These are phyloP conservation scores for Phenoliferia sp. DNA, from an alignment of 1,284 basidiomycete genomes.

Conservation along the genomic window DNA sequence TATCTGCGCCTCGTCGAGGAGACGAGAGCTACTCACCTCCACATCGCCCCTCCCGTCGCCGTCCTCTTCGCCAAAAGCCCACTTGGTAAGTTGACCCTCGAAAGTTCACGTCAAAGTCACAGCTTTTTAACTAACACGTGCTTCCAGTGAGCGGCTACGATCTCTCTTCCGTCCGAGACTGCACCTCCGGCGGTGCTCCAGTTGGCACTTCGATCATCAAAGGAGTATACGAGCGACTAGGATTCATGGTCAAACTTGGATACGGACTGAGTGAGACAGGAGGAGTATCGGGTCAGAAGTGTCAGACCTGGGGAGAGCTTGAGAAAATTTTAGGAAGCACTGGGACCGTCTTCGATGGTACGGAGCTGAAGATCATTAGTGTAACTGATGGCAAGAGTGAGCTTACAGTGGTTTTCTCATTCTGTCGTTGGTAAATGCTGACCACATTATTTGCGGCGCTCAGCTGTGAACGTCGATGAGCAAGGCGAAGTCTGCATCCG, in stretches of 20 bases:
- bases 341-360: conserved; percentile 33
- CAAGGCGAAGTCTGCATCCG: conserved; percentile 38
- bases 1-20: conserved; percentile 41
- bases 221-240: conserved; percentile 41
- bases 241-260: conserved; percentile 41
- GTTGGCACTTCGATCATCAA: conserved; percentile 41
- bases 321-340: conserved; percentile 33
- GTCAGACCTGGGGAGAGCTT: conserved; percentile 34
- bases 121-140: background rate
- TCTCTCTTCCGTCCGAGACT: conserved; percentile 40
- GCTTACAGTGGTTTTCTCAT: background rate
- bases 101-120: background rate
- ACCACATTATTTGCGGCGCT: background rate
- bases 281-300: conserved; percentile 26
- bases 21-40: conserved; percentile 41
- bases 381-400: conserved; percentile 28
- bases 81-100: conserved; percentile 29
- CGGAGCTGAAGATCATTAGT: conserved; percentile 34
- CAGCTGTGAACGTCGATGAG: conserved; percentile 25
- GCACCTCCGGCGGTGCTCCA: conserved; percentile 44
- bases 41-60: conserved; percentile 46
- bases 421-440: background rate
- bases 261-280: conserved; percentile 38
- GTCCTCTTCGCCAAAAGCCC: conserved; percentile 42
- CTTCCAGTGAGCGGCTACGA: conserved; percentile 35